Conservation (phyloP, 352 stramenopile genomes). For the Phytopythium sindhum region DNA sequence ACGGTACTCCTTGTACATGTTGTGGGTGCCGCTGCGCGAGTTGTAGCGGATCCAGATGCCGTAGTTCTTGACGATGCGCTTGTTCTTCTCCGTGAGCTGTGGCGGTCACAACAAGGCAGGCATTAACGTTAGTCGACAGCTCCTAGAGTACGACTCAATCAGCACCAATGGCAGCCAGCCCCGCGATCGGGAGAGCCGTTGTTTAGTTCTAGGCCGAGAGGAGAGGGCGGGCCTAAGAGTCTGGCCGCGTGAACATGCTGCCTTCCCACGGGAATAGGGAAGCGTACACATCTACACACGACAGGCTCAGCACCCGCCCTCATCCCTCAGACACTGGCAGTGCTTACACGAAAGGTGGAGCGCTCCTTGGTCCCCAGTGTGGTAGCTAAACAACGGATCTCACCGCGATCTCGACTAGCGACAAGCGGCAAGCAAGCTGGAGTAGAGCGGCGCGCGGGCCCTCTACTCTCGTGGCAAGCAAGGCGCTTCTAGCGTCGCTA, state of each 20-base stretch:
- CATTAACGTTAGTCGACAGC: not conserved
- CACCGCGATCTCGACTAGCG: conserved; percentile 35
- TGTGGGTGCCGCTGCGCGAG: conserved; percentile 99
- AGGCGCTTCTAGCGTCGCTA: conserved; percentile 65
- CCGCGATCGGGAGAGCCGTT: conserved; percentile 1
- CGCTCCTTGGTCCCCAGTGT: not conserved
- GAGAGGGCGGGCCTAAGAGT: not conserved
- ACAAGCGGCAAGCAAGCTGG: conserved; percentile 87
- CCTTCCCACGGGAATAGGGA: not conserved
- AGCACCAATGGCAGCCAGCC: not conserved
- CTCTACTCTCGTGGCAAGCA: conserved; percentile 84
- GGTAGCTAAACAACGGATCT: conserved; percentile 68
- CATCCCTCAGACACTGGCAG: not conserved
- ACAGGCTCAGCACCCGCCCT: not conserved
- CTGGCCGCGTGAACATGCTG: too few species aligned
- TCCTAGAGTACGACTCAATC: not conserved
- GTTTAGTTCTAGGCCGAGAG: not conserved
- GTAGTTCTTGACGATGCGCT: conserved; percentile 99
- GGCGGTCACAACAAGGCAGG: conserved; percentile 7
- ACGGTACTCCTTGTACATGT: conserved; percentile 99
- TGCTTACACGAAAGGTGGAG: conserved; percentile 6
- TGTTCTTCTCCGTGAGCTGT: conserved; percentile 98
- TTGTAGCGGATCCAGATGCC: conserved; percentile 99
- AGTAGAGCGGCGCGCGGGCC: conserved; percentile 29
- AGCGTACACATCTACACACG: too few species aligned